Conservation (phyloP, 108 stramenopile genomes). For the Cyclotella sp. region DNA sequence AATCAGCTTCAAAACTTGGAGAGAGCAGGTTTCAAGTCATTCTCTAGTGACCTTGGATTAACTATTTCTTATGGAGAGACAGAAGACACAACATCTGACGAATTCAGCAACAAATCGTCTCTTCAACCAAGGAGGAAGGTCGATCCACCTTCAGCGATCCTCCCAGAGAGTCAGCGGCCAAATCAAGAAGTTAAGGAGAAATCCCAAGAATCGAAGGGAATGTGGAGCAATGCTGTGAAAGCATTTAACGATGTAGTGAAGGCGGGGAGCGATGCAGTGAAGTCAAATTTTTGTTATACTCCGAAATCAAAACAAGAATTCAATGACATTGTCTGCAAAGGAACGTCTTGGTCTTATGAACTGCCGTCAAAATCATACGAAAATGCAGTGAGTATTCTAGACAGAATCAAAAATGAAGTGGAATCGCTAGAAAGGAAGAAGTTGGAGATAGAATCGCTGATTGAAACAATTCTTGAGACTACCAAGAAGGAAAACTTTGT, state of each 20-base stretch:
- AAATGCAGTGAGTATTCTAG: constrained; percentile 6
- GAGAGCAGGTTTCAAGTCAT: neutral
- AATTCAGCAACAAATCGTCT: neutral
- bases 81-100: neutral
- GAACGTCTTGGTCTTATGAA: constrained; percentile 25
- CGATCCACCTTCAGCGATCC: neutral
- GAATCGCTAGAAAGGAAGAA: neutral
- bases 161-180: neutral
- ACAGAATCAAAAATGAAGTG: neutral
- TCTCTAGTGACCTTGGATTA: neutral
- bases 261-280: neutral
- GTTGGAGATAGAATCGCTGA: constrained; percentile 11
- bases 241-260: neutral
- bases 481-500: neutral
- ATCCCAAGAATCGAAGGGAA: neutral
- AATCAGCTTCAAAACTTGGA: neutral
- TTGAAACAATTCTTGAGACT: constrained; percentile 6
- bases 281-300: neutral
- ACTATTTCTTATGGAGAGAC: neutral
- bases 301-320: constrained; percentile 20
- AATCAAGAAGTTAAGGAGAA: neutral
- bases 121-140: neutral
- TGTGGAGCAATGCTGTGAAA: neutral
- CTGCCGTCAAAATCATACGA: neutral
- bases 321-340: neutral